Evolutionary conservation across 768 basidiomycete genomes (phyloP).

Genomic region (Pleurotus giganteus): DNA sequence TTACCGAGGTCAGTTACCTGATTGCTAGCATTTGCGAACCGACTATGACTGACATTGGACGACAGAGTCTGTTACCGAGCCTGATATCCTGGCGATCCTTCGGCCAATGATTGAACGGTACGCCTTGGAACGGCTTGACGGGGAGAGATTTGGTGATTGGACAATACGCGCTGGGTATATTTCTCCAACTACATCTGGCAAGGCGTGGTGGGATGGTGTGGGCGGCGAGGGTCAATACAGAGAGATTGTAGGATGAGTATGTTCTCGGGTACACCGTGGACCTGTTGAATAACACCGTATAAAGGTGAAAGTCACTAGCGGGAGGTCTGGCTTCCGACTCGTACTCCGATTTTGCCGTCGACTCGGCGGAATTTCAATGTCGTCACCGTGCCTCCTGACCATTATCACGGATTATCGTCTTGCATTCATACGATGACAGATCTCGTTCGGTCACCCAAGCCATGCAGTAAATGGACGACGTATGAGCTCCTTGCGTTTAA

Average conservation of each 20-base stretch:
- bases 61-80: slow-evolving; percentile 82
- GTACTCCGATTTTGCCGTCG: no score
- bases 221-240: slow-evolving; percentile 70
- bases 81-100: slow-evolving; percentile 88
- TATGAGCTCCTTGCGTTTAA: slow-evolving; percentile 5
- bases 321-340: no score
- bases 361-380: no score
- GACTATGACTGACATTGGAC: background rate
- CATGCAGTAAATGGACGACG: background rate
- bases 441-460: background rate
- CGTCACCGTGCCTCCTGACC: no score
- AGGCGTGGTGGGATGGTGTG: slow-evolving; percentile 80
- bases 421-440: background rate
- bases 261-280: no score
- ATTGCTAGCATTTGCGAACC: background rate
- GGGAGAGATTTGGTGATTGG: slow-evolving; percentile 95
- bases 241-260: slow-evolving; percentile 24
- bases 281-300: no score
- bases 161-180: slow-evolving; percentile 92
- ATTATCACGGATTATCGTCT: no score
- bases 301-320: no score
- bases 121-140: slow-evolving; percentile 80
- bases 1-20: slow-evolving; percentile 62
- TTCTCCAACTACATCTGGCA: slow-evolving; percentile 78
- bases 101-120: slow-evolving; percentile 93